Base-by-base conservation (phyloP, 202 grass and related monocot species). In the Carex sylvatica region DNA sequence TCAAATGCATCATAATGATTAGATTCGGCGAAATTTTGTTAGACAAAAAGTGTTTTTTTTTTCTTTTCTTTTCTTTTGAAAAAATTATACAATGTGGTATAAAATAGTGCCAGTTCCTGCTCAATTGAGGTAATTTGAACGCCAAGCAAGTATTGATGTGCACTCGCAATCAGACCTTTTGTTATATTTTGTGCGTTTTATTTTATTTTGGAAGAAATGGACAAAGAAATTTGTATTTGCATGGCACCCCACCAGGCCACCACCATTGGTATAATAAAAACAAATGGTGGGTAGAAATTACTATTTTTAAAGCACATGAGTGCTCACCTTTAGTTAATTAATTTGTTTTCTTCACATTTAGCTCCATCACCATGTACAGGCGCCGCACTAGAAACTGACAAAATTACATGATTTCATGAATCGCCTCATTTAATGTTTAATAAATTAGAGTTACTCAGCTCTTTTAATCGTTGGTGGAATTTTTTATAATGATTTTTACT, bases 111-210 rank as follows among this genome's bases (percentile, higher is more conserved):
- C 70, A 28, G 46, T 46, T 53, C 46, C 70, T 74, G 13, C 24
- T 55, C 3, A 54, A 74, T 53, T 74, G 71, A 54, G 71, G 71
- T 55, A 74, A 54, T 74, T 54, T 74, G 13, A 55, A 74, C 23
- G 71, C 6, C 47, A 74, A 74, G 47, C 47, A 55, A 54, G 31
- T 13, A 30, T 74, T 74, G 24, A 74, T 54, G 47, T 70, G 14
- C 31, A 1, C 47, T 74, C 9, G 2, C 68, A 71, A 71, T 71
- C 68, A 49, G 15, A 49, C 9, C 19, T 12, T 31, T 74, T 30
- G 5, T 20, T 74, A n/a, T 71, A 20, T 71, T 74, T 74, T 74
- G 23, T 2, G 3, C 55, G 0, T 23, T 73, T 54, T 30, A 1
- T 74, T 16, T 31, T 28, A 4, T 74, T 54, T 74, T 55, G 24